A percentile compares a stretch with the other conserved stretches of the same genome.
Conservation (phyloP, 768 basidiomycete genomes). For the Auriscalpium vulgare region DNA sequence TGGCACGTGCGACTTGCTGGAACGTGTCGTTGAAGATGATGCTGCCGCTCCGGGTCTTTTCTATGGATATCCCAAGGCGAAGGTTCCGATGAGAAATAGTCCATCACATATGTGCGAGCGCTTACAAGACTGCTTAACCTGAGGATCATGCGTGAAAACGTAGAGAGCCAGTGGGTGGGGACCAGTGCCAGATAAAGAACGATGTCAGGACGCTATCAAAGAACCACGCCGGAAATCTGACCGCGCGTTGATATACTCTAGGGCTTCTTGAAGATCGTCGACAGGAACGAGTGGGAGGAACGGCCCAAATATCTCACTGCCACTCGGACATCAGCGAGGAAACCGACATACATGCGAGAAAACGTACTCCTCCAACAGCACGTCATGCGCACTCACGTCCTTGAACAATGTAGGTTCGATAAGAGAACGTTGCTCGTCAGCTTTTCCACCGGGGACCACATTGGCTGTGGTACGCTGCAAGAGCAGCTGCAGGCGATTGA, state of each 20-base stretch:
- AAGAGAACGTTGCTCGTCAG: conserved; percentile 24
- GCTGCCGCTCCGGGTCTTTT: conserved; percentile 24
- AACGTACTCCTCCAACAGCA: conserved; percentile 51
- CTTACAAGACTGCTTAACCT: conserved; percentile 9
- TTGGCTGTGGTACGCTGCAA: conserved; percentile 53
- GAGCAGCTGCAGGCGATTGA: conserved; percentile 41
- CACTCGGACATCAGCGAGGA: neutral
- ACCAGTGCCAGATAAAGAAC: neutral
- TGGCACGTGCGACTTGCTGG: conserved; percentile 17
- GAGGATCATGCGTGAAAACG: conserved; percentile 9
- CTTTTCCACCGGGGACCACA: conserved; percentile 44
- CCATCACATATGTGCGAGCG: neutral
- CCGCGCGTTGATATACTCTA: conserved; percentile 47
- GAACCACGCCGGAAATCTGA: conserved; percentile 18
- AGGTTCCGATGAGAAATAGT: neutral
- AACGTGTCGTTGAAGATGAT: conserved; percentile 26
- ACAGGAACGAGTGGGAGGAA: conserved; percentile 57
- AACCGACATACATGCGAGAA: no score
- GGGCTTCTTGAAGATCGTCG: conserved; percentile 44
- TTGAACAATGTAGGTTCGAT: conserved; percentile 57
- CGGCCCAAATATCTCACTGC: conserved; percentile 68
- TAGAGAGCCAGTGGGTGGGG: conserved; percentile 12
- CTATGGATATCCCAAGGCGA: conserved; percentile 17
- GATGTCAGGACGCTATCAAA: no score
- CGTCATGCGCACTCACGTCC: conserved; percentile 45